phyloP scores from a whole-genome alignment of 2,329 filamentous ascomycete genomes.

The Magnaporthiopsis poae region DNA sequence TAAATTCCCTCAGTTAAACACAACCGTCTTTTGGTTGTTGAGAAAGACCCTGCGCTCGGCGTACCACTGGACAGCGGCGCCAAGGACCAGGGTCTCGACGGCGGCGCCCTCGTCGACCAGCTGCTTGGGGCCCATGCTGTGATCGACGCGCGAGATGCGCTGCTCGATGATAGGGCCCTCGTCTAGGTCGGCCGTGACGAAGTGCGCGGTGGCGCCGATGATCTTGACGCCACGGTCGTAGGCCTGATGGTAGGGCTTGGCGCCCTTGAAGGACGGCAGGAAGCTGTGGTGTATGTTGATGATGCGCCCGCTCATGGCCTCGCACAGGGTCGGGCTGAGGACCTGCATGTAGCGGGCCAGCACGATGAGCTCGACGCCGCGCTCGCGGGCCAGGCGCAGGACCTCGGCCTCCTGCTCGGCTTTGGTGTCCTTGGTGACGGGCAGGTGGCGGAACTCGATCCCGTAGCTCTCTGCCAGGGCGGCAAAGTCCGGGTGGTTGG shows the following conservation, averaged over 20 bases:
- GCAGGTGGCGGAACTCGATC: slow-evolving; percentile 71
- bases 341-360: slow-evolving; percentile 85
- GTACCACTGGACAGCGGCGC: slow-evolving; percentile 75
- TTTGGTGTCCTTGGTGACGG: slow-evolving; percentile 71
- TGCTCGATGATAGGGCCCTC: slow-evolving; percentile 86
- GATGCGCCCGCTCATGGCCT: slow-evolving; percentile 72
- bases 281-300: slow-evolving; percentile 91
- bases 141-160: slow-evolving; percentile 66
- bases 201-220: slow-evolving; percentile 76
- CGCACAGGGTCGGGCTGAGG: slow-evolving; percentile 62
- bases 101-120: slow-evolving; percentile 72
- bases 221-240: slow-evolving; percentile 83
- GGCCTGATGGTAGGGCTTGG: slow-evolving; percentile 80
- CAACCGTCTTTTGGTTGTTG: slow-evolving; percentile 71
- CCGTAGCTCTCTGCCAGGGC: slow-evolving; percentile 61
- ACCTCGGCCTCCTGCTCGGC: slow-evolving; percentile 60
- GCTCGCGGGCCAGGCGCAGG: slow-evolving; percentile 57
- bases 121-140: slow-evolving; percentile 65
- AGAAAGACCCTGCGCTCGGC: slow-evolving; percentile 68
- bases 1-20: slow-evolving; percentile 44
- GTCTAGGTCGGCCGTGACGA: slow-evolving; percentile 74
- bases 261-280: slow-evolving; percentile 78
- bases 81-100: slow-evolving; percentile 73
- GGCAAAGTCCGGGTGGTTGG: slow-evolving; percentile 68
- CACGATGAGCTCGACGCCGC: slow-evolving; percentile 69